Conservation (phyloP, 768 basidiomycete species). For the Coprinellus aureogranulatus region DNA sequence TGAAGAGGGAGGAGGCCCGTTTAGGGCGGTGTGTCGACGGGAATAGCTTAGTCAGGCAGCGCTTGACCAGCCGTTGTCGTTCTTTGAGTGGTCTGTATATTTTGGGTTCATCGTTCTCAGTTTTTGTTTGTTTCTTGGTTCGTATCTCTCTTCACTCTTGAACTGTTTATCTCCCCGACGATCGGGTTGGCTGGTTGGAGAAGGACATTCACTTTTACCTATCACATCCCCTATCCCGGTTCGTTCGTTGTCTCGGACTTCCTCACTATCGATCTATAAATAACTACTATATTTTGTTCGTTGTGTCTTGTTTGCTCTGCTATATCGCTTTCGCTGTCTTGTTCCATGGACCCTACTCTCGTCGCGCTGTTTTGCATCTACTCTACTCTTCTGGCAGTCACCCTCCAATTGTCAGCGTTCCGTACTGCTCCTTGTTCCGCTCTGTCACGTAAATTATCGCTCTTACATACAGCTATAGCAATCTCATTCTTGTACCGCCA, state of each 20-base stretch:
- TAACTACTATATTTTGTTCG: not conserved
- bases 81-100: not conserved
- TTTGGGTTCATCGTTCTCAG: not conserved
- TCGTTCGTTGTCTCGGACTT: not conserved
- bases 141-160: not conserved
- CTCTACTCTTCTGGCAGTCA: not conserved
- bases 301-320: not conserved
- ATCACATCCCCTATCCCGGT: not conserved
- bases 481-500: too few species aligned
- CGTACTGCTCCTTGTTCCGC: not conserved
- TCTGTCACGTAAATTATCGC: not conserved
- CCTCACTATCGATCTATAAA: not conserved
- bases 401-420: too few species aligned
- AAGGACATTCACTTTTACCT: not conserved
- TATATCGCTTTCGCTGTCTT: not conserved
- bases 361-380: not conserved
- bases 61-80: not conserved
- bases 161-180: not conserved
- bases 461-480: not conserved
- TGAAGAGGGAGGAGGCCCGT: constrained; percentile 23
- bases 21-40: not conserved
- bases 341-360: not conserved
- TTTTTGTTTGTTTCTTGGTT: not conserved
- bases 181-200: not conserved
- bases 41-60: not conserved